A percentile compares a stretch with the other conserved stretches of the same genome.
Evolutionary conservation across 768 basidiomycete species (phyloP).

Genomic region (Psilocybe cyanescens): DNA sequence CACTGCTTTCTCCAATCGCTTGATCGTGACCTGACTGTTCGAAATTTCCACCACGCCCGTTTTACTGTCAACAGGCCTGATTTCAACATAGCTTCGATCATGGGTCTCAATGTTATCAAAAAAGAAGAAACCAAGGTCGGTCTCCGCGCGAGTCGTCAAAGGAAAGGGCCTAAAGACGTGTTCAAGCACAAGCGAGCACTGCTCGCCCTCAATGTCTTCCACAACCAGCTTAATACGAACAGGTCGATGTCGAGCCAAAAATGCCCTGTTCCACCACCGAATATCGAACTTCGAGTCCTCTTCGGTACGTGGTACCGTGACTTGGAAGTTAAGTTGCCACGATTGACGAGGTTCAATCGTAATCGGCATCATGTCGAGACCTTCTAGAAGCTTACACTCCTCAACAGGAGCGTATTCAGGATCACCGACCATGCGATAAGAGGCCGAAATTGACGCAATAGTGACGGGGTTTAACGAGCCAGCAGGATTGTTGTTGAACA

Average conservation of each 20-base stretch:
- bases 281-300: constrained; percentile 34
- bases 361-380: constrained; percentile 26
- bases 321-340: constrained; percentile 31
- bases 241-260: constrained; percentile 35
- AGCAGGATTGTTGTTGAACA: constrained; percentile 41
- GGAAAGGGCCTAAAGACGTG: constrained; percentile 36
- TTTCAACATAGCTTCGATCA: constrained; percentile 28
- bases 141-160: constrained; percentile 27
- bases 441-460: constrained; percentile 34
- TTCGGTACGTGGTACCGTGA: constrained; percentile 33
- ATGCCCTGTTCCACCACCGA: constrained; percentile 38
- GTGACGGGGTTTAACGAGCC: constrained; percentile 36
- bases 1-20: constrained; percentile 34
- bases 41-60: constrained; percentile 27
- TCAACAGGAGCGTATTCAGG: constrained; percentile 33
- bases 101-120: constrained; percentile 34
- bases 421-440: constrained; percentile 40
- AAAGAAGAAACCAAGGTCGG: constrained; percentile 37
- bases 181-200: constrained; percentile 41
- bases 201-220: constrained; percentile 41
- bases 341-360: constrained; percentile 43
- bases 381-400: constrained; percentile 29
- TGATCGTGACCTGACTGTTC: constrained; percentile 26
- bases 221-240: constrained; percentile 39
- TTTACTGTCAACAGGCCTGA: constrained; percentile 20